phyloP scores from a whole-genome alignment of 371 early-diverging fungal species.

The Dipsacomyces acuminosporus region DNA sequence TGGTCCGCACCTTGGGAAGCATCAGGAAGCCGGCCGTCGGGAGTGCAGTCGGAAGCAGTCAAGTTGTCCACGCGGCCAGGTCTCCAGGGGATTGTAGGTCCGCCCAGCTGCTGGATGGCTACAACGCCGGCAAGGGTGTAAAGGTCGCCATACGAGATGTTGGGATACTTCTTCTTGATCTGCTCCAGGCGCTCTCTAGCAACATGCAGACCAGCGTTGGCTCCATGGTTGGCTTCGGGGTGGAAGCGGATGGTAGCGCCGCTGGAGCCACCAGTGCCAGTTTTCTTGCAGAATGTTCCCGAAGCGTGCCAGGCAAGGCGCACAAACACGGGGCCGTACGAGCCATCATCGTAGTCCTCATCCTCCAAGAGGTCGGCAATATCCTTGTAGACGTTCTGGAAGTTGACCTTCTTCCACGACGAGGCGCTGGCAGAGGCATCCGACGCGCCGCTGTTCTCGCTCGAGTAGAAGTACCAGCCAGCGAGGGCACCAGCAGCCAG shows the following conservation, averaged over 20 bases:
- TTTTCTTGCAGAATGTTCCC: conserved; percentile 80
- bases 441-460: background rate
- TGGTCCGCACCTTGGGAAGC: conserved; percentile 69
- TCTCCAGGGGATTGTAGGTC: conserved; percentile 82
- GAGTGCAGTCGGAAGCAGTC: conserved; percentile 55
- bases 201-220: conserved; percentile 79
- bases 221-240: conserved; percentile 75
- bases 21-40: conserved; percentile 92
- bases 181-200: conserved; percentile 79
- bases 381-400: conserved; percentile 68
- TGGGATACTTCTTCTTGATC: conserved; percentile 78
- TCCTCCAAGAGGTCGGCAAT: conserved; percentile 77
- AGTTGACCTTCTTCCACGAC: conserved; percentile 44
- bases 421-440: background rate
- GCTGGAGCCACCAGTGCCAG: conserved; percentile 84
- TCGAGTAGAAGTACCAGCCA: conserved; percentile 37
- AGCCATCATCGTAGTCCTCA: conserved; percentile 85
- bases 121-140: conserved; percentile 91
- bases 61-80: conserved; percentile 74
- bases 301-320: conserved; percentile 93
- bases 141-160: conserved; percentile 85
- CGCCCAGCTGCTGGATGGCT: conserved; percentile 87
- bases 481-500: conserved; percentile 35
- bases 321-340: conserved; percentile 82
- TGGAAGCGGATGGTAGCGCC: conserved; percentile 85